phyloP scores from a whole-genome alignment of 2,329 filamentous ascomycete genomes.

The Chaetomiaceae sp. region DNA sequence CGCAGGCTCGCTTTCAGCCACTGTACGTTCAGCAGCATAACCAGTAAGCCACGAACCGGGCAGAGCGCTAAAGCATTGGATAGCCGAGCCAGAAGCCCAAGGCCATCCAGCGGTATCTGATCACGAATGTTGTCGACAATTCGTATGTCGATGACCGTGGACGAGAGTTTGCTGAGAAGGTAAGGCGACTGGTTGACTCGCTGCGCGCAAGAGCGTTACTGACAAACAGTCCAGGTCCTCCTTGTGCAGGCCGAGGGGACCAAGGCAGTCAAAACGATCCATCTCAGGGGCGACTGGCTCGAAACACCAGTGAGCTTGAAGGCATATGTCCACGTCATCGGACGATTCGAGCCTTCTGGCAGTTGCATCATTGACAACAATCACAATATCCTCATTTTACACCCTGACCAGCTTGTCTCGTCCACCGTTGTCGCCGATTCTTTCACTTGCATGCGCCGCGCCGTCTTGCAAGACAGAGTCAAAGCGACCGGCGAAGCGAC shows the following conservation, averaged over 20 bases:
- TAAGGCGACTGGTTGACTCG: conserved; percentile 33
- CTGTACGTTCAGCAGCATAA: conserved; percentile 47
- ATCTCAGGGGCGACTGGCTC: conserved; percentile 79
- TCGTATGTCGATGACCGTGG: conserved; percentile 61
- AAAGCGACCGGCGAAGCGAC: conserved; percentile 81
- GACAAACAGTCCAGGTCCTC: conserved; percentile 53
- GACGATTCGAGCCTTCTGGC: conserved; percentile 61
- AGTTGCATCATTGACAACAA: conserved; percentile 78
- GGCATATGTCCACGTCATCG: conserved; percentile 81
- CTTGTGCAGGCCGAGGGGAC: conserved; percentile 74
- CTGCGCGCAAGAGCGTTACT: neutral
- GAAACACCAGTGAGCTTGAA: conserved; percentile 70
- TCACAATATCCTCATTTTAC: conserved; percentile 78
- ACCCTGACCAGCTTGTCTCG: conserved; percentile 92
- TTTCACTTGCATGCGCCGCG: conserved; percentile 82
- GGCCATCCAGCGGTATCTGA: conserved; percentile 80
- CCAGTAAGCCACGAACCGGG: conserved; percentile 19
- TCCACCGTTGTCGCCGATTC: conserved; percentile 96
- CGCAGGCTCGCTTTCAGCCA: conserved; percentile 30
- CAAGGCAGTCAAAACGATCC: conserved; percentile 59
- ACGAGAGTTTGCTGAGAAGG: conserved; percentile 62
- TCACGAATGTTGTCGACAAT: conserved; percentile 66
- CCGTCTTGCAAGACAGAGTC: conserved; percentile 89
- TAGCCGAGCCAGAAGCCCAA: conserved; percentile 62
- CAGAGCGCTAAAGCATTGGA: conserved; percentile 54